Evolutionary conservation across 495 filamentous ascomycete genomes (phyloP), one percentile per base, ranked within the genome.

Genomic region (Daldinia loculata): DNA sequence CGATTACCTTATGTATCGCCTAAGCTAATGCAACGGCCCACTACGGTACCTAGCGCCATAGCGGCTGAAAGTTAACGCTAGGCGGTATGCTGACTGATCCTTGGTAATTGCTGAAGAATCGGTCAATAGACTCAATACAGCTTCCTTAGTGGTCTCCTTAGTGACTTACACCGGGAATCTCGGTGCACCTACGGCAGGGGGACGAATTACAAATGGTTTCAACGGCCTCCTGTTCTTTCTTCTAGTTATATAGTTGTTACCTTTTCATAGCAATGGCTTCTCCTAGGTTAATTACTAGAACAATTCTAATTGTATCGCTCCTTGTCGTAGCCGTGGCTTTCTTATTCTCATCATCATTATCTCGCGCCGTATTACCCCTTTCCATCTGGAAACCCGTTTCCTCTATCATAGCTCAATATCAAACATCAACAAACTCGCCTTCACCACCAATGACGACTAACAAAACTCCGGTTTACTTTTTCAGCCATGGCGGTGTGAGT

Each of bases 401-500:
- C 58, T 50, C 61, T 39, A 8, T 56, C 58, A 63, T 57, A 67
- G 53, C 51, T 36, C 63, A 51, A 15, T 27, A 53, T 50, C 61
- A 48, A 29, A 4, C 34, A 30, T 67, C 52, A 52, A 58, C 48
- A 70, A 41, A 36, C 55, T 61, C 58, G 1, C 53, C 6, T 14
- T 61, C 55, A 1, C 52, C 6, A 32, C 22, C 53, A 60, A 75
- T 75, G 63, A 32, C 61, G 77, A 80, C 63, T 85, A 63, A 24
- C 15, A 74, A 56, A 50, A 41, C 89, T 7, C 92, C 92, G 0
- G 84, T 93, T 48, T 95, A 94, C 72, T 95, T 94, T 73, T 78
- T 95, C 39, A 89, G 89, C 69, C 91, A 93, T 85, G 91, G 91
- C 51, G 91, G 90, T 55, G 90, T 91, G 80, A 79, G 90, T 85